These are phyloP conservation scores for Septoria linicola DNA, from an alignment of 2,329 filamentous ascomycete species.

Conservation along the genomic window DNA sequence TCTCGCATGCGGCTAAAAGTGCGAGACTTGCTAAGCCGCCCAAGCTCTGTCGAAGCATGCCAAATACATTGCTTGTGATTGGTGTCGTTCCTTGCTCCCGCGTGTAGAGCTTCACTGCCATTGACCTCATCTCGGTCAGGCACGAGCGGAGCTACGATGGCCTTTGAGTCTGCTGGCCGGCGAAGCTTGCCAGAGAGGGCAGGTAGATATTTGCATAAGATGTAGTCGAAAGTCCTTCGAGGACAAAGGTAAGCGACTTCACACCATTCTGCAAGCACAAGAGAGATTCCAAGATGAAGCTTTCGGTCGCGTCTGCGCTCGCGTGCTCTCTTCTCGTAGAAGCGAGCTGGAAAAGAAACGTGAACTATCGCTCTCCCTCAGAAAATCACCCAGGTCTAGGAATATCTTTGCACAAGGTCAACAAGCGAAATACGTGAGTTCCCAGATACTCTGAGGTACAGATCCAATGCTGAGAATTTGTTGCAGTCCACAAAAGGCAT, in stretches of 20 bases:
- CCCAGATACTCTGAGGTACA: too few relatives aligned
- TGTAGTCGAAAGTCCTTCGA: not conserved
- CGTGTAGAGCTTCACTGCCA: constrained; percentile 6
- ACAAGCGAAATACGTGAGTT: constrained; percentile 50
- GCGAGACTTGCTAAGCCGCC: constrained; percentile 13
- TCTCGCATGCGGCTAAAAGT: not conserved
- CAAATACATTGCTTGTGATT: constrained; percentile 6
- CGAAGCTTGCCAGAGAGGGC: constrained; percentile 3
- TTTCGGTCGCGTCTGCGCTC: constrained; percentile 15
- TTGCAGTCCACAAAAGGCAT: constrained; percentile 43
- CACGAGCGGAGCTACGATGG: not conserved
- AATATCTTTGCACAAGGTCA: constrained; percentile 62
- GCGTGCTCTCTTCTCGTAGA: constrained; percentile 21
- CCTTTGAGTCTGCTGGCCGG: not conserved
- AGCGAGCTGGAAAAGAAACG: constrained; percentile 47
- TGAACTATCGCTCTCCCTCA: constrained; percentile 69
- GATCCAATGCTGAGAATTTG: not conserved
- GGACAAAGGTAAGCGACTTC: not conserved
- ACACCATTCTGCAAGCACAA: not conserved
- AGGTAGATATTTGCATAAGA: not conserved
- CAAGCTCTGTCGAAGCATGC: constrained; percentile 12
- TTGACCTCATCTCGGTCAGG: constrained; percentile 13
- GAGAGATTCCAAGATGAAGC: constrained; percentile 18
- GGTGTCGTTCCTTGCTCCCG: constrained; percentile 1
- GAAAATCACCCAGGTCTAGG: constrained; percentile 62